Evolutionary conservation across 441 rosid genomes (phyloP), one percentile per base, ranked within the genome.

Genomic region (Adansonia grandidieri): DNA sequence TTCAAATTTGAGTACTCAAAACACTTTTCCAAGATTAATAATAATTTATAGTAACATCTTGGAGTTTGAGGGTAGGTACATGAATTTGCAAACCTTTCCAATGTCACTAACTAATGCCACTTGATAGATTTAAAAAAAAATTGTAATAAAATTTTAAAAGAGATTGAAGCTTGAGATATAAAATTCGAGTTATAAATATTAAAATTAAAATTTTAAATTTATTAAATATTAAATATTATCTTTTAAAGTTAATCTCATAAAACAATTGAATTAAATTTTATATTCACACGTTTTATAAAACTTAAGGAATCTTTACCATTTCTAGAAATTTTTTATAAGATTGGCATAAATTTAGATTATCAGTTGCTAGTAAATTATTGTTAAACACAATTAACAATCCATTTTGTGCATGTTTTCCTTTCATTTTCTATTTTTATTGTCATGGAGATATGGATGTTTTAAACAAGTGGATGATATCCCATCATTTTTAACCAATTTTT

Each of bases 401-500:
- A 70, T 15, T 3, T 28, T 24, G 5, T 24, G 20, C 20, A 24
- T 50, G 11, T 28, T 50, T 51, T 14, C 19, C 57, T 53, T 50
- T 71, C 42, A 48, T 70, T 45, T 48, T 70, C 20, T 5, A 10
- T 17, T 44, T 48, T 24, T 24, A 10, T 1, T 9, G 11, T 63
- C 13, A 17, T 4, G 7, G 2, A 47, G 42, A 48, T 17, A 57
- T n/a, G 64, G 32, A 13, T 17, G 15, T 75, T 58, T 28, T 9
- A 50, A 64, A 60, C 78, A 48, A 75, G 63, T 64, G 50, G 68
- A 22, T 45, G 77, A 64, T 32, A 37, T 48, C 20, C 67, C 68
- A 74, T 57, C 57, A 13, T 60, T 74, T 74, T 74, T 68, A 74
- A 20, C 56, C 57, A 22, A 74, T 60, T 9, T 73, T 57, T 57